A percentile compares a stretch with the other conserved stretches of the same genome.
These are phyloP conservation scores for Tolypocladium tropicale DNA, from an alignment of 2,329 filamentous ascomycete genomes.

Conservation along the genomic window DNA sequence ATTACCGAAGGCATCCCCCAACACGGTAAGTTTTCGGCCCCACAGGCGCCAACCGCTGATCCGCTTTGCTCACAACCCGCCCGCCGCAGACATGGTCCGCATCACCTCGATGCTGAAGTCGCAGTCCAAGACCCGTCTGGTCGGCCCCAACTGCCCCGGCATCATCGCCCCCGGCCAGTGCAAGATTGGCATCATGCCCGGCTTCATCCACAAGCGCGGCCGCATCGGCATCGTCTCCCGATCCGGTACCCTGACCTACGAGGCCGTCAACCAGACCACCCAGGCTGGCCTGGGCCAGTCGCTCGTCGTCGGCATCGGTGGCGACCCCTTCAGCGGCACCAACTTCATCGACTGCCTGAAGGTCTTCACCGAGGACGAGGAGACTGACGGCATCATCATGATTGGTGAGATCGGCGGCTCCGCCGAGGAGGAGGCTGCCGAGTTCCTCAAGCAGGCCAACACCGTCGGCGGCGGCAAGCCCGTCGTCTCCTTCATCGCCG, in stretches of 20 bases:
- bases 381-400: conserved; percentile 99
- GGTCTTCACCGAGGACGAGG: conserved; percentile 89
- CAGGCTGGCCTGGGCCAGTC: conserved; percentile 95
- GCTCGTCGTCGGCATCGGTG: conserved; percentile 94
- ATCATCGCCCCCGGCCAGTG: conserved; percentile 94
- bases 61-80: conserved; percentile 5
- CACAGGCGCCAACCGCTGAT: conserved; percentile 1
- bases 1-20: conserved; percentile 98
- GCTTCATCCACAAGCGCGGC: conserved; percentile 99
- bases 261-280: conserved; percentile 99
- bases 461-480: conserved; percentile 77
- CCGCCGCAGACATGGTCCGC: conserved; percentile 86
- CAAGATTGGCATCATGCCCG: conserved; percentile 99
- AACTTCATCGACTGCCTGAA: conserved; percentile 99
- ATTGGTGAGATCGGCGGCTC: conserved; percentile 98
- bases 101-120: conserved; percentile 97
- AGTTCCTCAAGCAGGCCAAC: conserved; percentile 91
- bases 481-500: conserved; percentile 95
- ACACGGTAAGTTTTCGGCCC: conserved; percentile 55
- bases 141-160: conserved; percentile 96
- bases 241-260: conserved; percentile 96
- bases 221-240: conserved; percentile 97
- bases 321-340: conserved; percentile 96
- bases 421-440: conserved; percentile 95
- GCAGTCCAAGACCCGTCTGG: conserved; percentile 91